Base-by-base conservation (phyloP, 192 early-diverging fungal genomes). In the Podila clonocystis region DNA sequence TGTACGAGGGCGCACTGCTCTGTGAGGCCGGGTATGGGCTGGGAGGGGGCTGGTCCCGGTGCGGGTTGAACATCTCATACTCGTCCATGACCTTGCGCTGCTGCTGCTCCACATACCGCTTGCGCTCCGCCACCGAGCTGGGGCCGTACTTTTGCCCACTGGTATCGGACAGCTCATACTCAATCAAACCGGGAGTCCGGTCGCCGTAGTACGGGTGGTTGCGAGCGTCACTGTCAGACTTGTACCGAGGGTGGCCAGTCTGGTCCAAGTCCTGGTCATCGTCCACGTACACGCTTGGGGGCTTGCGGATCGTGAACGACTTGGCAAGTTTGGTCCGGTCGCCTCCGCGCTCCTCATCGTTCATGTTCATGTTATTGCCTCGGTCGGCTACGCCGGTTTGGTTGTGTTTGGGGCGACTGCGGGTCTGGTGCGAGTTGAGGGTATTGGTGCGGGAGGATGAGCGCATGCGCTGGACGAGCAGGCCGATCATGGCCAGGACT, bases 61-160 rank as follows among this genome's bases (percentile, higher is more conserved):
- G 68, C 1, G 77, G 77, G 62, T 80, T 80, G 48, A 65, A 80
- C 77, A 80, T 80, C 63, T 80, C 77, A 28, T 80, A 80, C 52
- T 80, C 77, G 19, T 80, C 77, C 77, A 80, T 80, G 62, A 80
- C 77, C 34, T 80, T 80, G 22, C 77, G 70, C 15, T 80, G 77
- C 29, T 80, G 77, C 50, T 73, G 70, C 30, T 80, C 77, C 26
- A 80, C 77, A 61, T 80, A 80, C n/a, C 70, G 70, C 58, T 80
- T 80, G 30, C 77, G 65, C 60, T 80, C 77, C 8, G 77, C 77
- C 4, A 80, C 67, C 62, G 60, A 68, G 41, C 52, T 64, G 1
- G 77, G 71, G 6, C 63, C 68, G 24, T 70, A 77, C 24, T 70
- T 70, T 29, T 77, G 74, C 29, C 74, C 74, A 34, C 64, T 68